These are phyloP conservation scores for Pestalotiopsis sp. DNA, from an alignment of 2,329 filamentous ascomycete species.

Conservation along the genomic window DNA sequence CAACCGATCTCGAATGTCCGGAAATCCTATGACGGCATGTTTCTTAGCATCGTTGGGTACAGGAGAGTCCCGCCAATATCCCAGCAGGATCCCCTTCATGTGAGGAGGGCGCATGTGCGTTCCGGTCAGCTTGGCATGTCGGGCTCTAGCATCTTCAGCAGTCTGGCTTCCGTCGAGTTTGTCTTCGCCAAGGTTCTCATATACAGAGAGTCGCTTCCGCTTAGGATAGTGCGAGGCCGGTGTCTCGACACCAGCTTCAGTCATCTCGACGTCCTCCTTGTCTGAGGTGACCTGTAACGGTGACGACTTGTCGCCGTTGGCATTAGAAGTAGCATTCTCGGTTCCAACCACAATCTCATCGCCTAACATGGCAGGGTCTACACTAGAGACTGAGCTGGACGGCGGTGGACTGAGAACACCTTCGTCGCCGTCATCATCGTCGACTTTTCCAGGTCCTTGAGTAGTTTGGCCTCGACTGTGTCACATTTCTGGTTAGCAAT, in stretches of 20 bases:
- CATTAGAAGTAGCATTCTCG: constrained; percentile 24
- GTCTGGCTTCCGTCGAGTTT: constrained; percentile 42
- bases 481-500: neutral
- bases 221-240: constrained; percentile 51
- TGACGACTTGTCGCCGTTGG: constrained; percentile 41
- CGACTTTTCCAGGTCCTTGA: constrained; percentile 21
- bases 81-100: constrained; percentile 54
- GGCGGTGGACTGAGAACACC: constrained; percentile 49
- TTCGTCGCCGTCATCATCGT: constrained; percentile 39
- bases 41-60: constrained; percentile 52
- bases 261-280: constrained; percentile 47
- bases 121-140: constrained; percentile 27
- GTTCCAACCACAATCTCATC: constrained; percentile 58
- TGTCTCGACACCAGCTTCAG: constrained; percentile 40
- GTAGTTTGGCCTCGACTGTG: constrained; percentile 4
- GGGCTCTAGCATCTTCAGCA: constrained; percentile 27
- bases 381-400: constrained; percentile 42
- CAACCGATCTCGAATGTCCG: constrained; percentile 62
- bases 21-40: constrained; percentile 64
- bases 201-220: constrained; percentile 56
- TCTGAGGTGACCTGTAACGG: constrained; percentile 37
- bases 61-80: constrained; percentile 63
- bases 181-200: constrained; percentile 52
- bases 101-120: constrained; percentile 27
- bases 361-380: constrained; percentile 43